Conservation (phyloP, 2,329 filamentous ascomycete genomes). For the Elsinoe australis region DNA sequence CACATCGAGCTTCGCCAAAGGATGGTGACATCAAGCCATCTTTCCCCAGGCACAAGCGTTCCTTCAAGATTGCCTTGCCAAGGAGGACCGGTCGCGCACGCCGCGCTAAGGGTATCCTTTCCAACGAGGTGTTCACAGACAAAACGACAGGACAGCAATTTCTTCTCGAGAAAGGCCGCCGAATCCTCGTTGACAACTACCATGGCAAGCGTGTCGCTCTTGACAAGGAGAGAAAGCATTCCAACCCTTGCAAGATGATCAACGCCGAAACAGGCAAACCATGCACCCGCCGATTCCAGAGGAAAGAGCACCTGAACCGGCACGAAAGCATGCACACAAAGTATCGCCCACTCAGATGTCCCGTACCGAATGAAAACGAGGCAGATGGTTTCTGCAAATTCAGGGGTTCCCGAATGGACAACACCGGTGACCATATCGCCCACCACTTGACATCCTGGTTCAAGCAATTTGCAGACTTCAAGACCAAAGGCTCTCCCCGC, state of each 20-base stretch:
- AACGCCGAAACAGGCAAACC: conserved; percentile 5
- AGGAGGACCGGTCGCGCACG: no score
- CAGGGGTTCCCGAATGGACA: background rate
- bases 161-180: no score
- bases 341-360: background rate
- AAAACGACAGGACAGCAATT: no score
- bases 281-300: background rate
- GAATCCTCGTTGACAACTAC: no score
- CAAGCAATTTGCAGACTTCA: background rate
- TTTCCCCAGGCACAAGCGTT: no score
- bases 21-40: no score
- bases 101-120: no score
- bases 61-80: no score
- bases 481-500: conserved; percentile 3
- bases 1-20: background rate
- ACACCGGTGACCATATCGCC: background rate
- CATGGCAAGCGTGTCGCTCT: no score
- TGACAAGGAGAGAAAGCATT: background rate
- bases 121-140: no score
- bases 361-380: background rate
- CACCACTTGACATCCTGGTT: background rate
- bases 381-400: background rate
- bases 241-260: background rate
- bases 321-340: background rate
- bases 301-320: conserved; percentile 6